A percentile compares a stretch with the other conserved stretches of the same genome.
Conservation (phyloP, 2,329 filamentous ascomycete genomes). For the Rhytidhysteron rufulum region DNA sequence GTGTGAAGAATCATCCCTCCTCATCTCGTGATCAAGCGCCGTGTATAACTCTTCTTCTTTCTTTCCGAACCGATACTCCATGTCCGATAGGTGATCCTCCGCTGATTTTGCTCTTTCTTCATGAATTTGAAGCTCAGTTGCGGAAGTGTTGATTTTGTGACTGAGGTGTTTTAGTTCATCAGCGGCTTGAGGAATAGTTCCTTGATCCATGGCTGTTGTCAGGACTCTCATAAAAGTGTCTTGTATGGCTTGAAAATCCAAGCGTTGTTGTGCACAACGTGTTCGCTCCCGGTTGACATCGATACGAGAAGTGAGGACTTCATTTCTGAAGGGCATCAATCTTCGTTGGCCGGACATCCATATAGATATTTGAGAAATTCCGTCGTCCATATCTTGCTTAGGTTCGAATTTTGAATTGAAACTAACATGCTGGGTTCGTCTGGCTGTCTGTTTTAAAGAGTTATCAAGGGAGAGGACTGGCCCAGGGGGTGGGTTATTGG, state of each 20-base stretch:
- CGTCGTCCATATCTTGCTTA: constrained; percentile 1
- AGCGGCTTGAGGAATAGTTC: not conserved
- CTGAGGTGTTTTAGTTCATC: constrained; percentile 2
- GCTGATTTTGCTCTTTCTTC: constrained; percentile 1
- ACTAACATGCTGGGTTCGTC: too few relatives aligned
- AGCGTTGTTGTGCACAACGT: not conserved
- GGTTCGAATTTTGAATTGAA: too few relatives aligned
- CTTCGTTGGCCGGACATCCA: constrained; percentile 5
- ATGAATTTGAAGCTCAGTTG: not conserved
- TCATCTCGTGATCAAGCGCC: constrained; percentile 3
- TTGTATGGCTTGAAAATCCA: constrained; percentile 1
- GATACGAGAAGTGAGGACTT: constrained; percentile 4
- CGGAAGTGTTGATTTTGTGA: not conserved
- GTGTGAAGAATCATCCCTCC: not conserved
- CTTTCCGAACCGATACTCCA: constrained; percentile 8
- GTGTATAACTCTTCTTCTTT: constrained; percentile 8
- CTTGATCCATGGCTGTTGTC: not conserved
- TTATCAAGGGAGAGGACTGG: too few relatives aligned
- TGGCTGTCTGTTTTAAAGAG: too few relatives aligned
- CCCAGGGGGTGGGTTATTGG: too few relatives aligned
- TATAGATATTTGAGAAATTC: not conserved
- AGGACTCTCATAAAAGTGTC: constrained; percentile 4
- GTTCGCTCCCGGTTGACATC: constrained; percentile 3
- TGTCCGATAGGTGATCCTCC: constrained; percentile 6
- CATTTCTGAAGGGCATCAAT: constrained; percentile 3